Evolutionary conservation across 495 filamentous ascomycete genomes (phyloP).

Genomic region (Penicillium parvum): DNA sequence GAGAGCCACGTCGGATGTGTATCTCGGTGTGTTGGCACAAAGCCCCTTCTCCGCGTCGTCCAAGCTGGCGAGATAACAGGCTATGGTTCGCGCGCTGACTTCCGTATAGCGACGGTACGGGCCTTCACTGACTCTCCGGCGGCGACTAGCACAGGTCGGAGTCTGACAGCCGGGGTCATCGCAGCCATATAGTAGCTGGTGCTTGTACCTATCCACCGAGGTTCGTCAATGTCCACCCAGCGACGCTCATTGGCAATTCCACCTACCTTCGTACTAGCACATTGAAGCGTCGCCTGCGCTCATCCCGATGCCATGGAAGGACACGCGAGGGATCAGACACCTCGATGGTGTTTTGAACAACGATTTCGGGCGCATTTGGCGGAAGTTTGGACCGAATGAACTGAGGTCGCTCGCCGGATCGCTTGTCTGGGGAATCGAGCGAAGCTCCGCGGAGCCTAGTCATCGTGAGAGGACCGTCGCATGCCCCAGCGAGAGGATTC

Average conservation of each 20-base stretch:
- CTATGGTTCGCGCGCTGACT: constrained; percentile 69
- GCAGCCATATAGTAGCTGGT: constrained; percentile 82
- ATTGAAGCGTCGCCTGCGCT: constrained; percentile 49
- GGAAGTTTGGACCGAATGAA: constrained; percentile 44
- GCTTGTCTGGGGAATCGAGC: constrained; percentile 30
- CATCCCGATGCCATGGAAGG: constrained; percentile 45
- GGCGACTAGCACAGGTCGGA: constrained; percentile 75
- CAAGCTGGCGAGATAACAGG: constrained; percentile 71
- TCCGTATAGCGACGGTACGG: constrained; percentile 70
- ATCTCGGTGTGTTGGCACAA: constrained; percentile 53
- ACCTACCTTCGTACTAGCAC: constrained; percentile 49
- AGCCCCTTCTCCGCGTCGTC: constrained; percentile 72
- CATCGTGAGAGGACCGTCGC: constrained; percentile 31
- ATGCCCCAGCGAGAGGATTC: constrained; percentile 18
- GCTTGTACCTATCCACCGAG: constrained; percentile 58
- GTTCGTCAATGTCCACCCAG: constrained; percentile 10
- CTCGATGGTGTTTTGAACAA: constrained; percentile 47
- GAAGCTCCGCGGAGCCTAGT: constrained; percentile 48
- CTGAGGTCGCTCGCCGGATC: constrained; percentile 26
- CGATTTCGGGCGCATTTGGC: constrained; percentile 43
- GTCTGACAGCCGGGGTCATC: constrained; percentile 64
- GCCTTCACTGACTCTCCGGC: constrained; percentile 58
- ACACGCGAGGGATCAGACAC: constrained; percentile 44
- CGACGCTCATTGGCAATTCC: constrained; percentile 4
- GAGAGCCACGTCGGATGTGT: constrained; percentile 26